Conservation (phyloP, 2,329 filamentous ascomycete species). For the Epichloe hybrida region DNA sequence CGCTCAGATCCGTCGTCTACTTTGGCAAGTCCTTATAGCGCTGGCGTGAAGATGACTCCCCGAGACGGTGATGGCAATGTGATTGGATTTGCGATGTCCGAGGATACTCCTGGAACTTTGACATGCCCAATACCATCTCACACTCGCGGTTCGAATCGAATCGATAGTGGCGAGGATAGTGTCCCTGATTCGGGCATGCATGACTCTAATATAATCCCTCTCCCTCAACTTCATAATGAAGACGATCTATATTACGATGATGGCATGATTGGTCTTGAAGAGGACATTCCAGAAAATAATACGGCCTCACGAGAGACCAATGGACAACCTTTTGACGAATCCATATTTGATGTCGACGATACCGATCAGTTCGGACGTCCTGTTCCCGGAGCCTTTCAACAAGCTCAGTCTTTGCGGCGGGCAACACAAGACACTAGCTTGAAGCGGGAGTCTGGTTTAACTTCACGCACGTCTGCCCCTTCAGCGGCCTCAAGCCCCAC, state of each 20-base stretch:
- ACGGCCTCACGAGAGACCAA: constrained; percentile 31
- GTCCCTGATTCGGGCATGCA: constrained; percentile 31
- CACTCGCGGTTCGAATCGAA: background rate
- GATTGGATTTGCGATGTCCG: constrained; percentile 43
- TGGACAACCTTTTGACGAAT: constrained; percentile 52
- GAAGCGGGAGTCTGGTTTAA: constrained; percentile 33
- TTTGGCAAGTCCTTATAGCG: constrained; percentile 34
- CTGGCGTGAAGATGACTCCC: constrained; percentile 36
- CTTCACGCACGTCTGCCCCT: constrained; percentile 29
- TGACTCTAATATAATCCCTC: constrained; percentile 10
- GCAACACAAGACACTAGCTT: constrained; percentile 13
- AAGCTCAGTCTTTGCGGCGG: constrained; percentile 34
- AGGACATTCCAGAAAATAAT: constrained; percentile 33
- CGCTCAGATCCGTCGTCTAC: constrained; percentile 38
- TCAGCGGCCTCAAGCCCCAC: constrained; percentile 35
- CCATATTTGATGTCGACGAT: constrained; percentile 56
- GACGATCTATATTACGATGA: constrained; percentile 62
- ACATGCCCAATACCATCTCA: constrained; percentile 5
- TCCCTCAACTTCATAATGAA: constrained; percentile 17
- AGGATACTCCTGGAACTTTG: constrained; percentile 24
- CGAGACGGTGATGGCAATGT: constrained; percentile 39
- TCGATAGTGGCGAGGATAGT: constrained; percentile 6
- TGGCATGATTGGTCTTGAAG: constrained; percentile 37
- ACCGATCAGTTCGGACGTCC: constrained; percentile 49
- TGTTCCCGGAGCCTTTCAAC: constrained; percentile 43